These are phyloP conservation scores for Gaultheria prostrata DNA, from an alignment of 148 eudicot species.

Conservation along the genomic window DNA sequence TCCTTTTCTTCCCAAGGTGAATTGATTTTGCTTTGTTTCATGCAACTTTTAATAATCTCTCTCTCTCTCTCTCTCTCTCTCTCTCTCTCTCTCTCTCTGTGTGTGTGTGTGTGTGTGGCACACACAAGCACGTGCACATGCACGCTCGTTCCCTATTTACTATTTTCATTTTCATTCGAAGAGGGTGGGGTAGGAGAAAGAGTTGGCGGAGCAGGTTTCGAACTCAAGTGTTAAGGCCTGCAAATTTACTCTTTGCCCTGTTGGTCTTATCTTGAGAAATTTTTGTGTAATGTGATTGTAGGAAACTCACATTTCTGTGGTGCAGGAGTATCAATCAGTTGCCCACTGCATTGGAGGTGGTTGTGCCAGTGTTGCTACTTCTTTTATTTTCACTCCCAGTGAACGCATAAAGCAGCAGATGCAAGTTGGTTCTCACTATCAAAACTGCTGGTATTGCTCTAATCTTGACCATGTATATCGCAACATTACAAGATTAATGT, in stretches of 20 bases:
- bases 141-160: neutral
- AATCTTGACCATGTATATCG: neutral
- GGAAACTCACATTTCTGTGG: constrained; percentile 16
- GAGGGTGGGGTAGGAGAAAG: neutral
- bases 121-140: neutral
- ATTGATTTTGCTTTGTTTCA: constrained; percentile 2
- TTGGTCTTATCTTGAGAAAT: neutral
- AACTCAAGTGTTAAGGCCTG: neutral
- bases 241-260: neutral
- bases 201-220: neutral
- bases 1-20: constrained; percentile 78
- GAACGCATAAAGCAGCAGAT: constrained; percentile 97
- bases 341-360: constrained; percentile 96
- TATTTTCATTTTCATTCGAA: neutral
- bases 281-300: neutral
- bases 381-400: constrained; percentile 93
- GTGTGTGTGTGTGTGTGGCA: too few species aligned
- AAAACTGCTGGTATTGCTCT: constrained; percentile 74
- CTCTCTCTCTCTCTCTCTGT: neutral
- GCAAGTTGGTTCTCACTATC: constrained; percentile 90
- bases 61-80: neutral
- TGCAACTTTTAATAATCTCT: neutral
- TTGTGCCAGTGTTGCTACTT: constrained; percentile 95
- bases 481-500: neutral
- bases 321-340: constrained; percentile 83